Conservation (phyloP, 2,329 filamentous ascomycete genomes). For the Atkinsonella texensis region DNA sequence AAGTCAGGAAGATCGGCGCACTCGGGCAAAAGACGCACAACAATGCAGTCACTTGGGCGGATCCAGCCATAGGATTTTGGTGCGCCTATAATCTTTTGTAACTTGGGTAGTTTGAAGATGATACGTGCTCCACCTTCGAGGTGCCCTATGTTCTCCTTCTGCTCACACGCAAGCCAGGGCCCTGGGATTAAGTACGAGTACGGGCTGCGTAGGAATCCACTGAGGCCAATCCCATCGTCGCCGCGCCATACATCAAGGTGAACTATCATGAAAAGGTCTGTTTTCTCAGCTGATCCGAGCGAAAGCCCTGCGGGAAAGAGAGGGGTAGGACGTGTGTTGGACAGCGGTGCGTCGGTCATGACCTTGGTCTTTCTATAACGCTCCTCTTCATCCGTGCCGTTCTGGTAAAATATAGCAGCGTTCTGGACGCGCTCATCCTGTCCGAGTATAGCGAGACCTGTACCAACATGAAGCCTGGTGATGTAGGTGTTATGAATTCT, state of each 20-base stretch:
- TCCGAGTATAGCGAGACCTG: constrained; percentile 26
- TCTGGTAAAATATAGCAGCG: constrained; percentile 32
- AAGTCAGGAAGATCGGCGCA: constrained; percentile 25
- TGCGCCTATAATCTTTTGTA: too few relatives aligned
- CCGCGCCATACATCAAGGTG: constrained; percentile 20
- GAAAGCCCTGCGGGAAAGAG: constrained; percentile 24
- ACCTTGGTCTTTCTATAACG: constrained; percentile 16
- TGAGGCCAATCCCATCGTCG: constrained; percentile 20
- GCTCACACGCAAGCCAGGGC: constrained; percentile 31
- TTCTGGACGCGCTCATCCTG: constrained; percentile 17
- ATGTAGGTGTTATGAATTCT: constrained; percentile 27
- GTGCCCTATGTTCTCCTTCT: too few relatives aligned
- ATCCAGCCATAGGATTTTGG: too few relatives aligned
- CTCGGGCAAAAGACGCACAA: constrained; percentile 28
- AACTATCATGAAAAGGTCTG: constrained; percentile 17
- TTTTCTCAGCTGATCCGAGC: constrained; percentile 14
- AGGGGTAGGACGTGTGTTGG: constrained; percentile 5
- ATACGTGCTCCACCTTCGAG: too few relatives aligned
- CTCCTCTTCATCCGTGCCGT: constrained; percentile 28
- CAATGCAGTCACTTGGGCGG: constrained; percentile 24
- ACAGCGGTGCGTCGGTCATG: constrained; percentile 21
- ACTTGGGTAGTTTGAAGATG: too few relatives aligned
- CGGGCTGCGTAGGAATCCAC: constrained; percentile 15
- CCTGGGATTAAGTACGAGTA: constrained; percentile 19
- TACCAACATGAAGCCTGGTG: constrained; percentile 27